Percentiles rank a stretch among this genome's conserved stretches.
These are phyloP conservation scores for Leccinum longicurvipes DNA, from an alignment of 768 basidiomycete species.

Conservation along the genomic window DNA sequence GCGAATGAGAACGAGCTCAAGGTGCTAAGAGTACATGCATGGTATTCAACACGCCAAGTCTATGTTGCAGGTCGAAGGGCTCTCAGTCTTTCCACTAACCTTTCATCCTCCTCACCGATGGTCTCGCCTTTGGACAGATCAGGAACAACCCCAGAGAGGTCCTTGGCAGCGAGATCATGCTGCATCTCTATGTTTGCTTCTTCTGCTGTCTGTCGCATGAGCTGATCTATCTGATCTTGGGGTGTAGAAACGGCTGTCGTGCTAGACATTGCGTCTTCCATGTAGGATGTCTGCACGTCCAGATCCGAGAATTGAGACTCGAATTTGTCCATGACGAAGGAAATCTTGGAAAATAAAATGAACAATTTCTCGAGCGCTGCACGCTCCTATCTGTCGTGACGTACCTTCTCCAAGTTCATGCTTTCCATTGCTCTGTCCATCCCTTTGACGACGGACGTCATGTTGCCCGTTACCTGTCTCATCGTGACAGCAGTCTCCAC, in stretches of 20 bases:
- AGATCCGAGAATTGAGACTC: constrained; percentile 94
- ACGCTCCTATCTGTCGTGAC: constrained; percentile 20
- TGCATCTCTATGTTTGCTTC: constrained; percentile 95
- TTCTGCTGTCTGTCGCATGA: constrained; percentile 93
- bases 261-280: constrained; percentile 95
- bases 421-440: constrained; percentile 99
- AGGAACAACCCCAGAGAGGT: constrained; percentile 52
- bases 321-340: constrained; percentile 98
- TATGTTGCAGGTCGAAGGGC: constrained; percentile 80
- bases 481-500: constrained; percentile 99
- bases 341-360: constrained; percentile 63
- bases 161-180: constrained; percentile 77
- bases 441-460: constrained; percentile 93
- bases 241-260: constrained; percentile 93
- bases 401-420: constrained; percentile 96
- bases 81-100: constrained; percentile 82
- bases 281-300: constrained; percentile 96
- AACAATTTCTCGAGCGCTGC: background rate
- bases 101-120: constrained; percentile 72
- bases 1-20: background rate
- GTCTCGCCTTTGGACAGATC: constrained; percentile 52
- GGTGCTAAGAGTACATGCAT: constrained; percentile 11
- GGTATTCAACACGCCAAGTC: background rate
- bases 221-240: constrained; percentile 92
- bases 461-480: constrained; percentile 93